Evolutionary conservation across 1,284 basidiomycete species (phyloP).

Genomic region (Naganishia albida): DNA sequence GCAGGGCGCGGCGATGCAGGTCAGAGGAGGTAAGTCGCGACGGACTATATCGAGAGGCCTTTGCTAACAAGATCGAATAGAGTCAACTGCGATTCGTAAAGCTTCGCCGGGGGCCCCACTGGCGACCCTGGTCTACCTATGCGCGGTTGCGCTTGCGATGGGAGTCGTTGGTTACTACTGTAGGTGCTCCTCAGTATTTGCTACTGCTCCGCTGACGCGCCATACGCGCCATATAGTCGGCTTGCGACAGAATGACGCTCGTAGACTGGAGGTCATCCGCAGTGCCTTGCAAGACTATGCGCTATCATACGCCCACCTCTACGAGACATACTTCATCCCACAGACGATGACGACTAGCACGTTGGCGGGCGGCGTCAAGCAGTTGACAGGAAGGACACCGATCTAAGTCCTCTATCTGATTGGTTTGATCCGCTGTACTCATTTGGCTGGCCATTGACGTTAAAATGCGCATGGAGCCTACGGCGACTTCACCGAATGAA

Average conservation of each 20-base stretch:
- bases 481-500: too few relatives aligned
- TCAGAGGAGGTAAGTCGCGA: neutral
- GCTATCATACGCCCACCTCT: slow-evolving; percentile 3
- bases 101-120: neutral
- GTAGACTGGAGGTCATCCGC: slow-evolving; percentile 3
- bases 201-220: neutral
- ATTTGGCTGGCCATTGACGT: too few relatives aligned
- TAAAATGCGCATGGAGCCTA: too few relatives aligned
- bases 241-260: neutral
- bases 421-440: too few relatives aligned
- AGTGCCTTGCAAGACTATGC: slow-evolving; percentile 10
- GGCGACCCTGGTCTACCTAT: neutral
- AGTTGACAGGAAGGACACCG: slow-evolving; percentile 11
- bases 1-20: slow-evolving; percentile 20
- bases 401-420: neutral
- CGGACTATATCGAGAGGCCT: neutral
- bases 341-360: neutral
- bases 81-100: neutral
- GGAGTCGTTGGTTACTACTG: slow-evolving; percentile 5
- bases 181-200: neutral
- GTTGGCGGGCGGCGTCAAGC: slow-evolving; percentile 7
- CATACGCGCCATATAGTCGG: neutral
- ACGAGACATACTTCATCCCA: slow-evolving; percentile 4
- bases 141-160: neutral
- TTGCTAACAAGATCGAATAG: neutral